A percentile compares a stretch with the other conserved stretches of the same genome.
phyloP scores from a whole-genome alignment of 257 asterid genomes.

The Ballota nigra region DNA sequence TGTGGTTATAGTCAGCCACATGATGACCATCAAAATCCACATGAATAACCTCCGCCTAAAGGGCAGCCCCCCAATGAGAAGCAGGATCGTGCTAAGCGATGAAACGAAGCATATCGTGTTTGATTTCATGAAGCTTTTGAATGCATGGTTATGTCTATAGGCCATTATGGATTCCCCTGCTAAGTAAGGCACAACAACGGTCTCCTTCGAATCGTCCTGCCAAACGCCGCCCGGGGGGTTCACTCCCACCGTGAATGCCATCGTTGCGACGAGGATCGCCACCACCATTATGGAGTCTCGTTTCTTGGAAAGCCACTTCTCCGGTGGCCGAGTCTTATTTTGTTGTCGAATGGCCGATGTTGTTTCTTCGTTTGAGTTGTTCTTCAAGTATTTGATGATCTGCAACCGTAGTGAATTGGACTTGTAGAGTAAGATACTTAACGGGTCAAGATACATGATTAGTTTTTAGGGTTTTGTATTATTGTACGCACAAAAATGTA shows the following conservation, averaged over 20 bases:
- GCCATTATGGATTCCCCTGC: conserved; percentile 58
- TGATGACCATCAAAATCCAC: conserved; percentile 56
- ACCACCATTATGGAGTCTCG: conserved; percentile 43
- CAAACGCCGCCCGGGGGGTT: conserved; percentile 45
- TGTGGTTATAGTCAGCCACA: conserved; percentile 50
- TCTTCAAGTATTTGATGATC: conserved; percentile 32
- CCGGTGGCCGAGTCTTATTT: conserved; percentile 10
- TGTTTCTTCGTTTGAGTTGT: conserved; percentile 20
- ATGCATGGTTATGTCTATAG: conserved; percentile 20
- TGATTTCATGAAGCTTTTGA: conserved; percentile 25
- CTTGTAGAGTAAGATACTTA: too few species aligned
- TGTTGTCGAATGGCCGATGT: too few species aligned
- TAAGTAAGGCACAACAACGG: conserved; percentile 8
- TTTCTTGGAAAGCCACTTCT: conserved; percentile 35
- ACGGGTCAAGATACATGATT: too few species aligned
- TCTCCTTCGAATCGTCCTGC: conserved; percentile 14
- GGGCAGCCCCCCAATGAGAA: conserved; percentile 57
- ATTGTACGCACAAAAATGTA: too few species aligned
- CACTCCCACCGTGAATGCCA: conserved; percentile 41
- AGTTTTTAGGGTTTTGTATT: too few species aligned
- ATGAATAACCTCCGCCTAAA: conserved; percentile 31
- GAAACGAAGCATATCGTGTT: conserved; percentile 53
- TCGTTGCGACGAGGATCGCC: conserved; percentile 42
- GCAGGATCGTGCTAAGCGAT: conserved; percentile 51
- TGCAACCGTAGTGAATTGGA: conserved; percentile 24